Evolutionary conservation across 73 alveolate genomes (phyloP), one percentile per base, ranked within the genome.

Genomic region (Uronychia binucleata): DNA sequence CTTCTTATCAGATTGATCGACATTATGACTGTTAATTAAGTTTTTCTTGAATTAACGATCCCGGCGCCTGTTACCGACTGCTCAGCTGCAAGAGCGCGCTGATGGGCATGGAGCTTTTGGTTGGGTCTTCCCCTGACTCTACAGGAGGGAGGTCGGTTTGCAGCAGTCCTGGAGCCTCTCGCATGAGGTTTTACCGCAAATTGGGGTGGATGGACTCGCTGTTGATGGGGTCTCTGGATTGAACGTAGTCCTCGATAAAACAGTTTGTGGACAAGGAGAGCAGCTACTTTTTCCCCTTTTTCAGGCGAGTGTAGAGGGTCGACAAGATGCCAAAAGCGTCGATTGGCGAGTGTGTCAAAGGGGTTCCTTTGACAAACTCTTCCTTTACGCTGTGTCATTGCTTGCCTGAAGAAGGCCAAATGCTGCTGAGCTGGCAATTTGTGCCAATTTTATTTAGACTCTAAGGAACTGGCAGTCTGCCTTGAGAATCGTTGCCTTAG

Each of bases 1-100:
- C 91, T 83, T 31, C 94, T 74, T n/a, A 32, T 28, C 86, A 88
- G 83, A 58, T 88, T 81, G 83, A 88, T 81, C 35, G 93, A 82
- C 94, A 82, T 88, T 88, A 67, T 30, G 29, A 19, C 25, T 26
- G 34, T 77, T 46, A 19, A 75, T 29, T 33, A 46, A 46, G 5
- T 19, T 5, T 46, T 46, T 46, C 67, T 46, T 46, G 67, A 19
- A 46, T 19, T 46, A 19, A 19, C 67, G 67, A 46, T 46, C 19
- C 67, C 67, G 19, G 19, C n/a, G 19, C 67, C 67, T 46, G 5
- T 46, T 19, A 46, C 67, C 19, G 67, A 5, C 5, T 46, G 5
- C 67, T 46, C n/a, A n/a, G n/a, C n/a, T n/a, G 67, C 67, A 46
- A 11, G 5, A 46, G 5, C 67, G 19, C 67, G 5, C 67, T 46